Evolutionary conservation across 2,329 filamentous ascomycete genomes (phyloP).

Genomic region (Aspergillus melleus): DNA sequence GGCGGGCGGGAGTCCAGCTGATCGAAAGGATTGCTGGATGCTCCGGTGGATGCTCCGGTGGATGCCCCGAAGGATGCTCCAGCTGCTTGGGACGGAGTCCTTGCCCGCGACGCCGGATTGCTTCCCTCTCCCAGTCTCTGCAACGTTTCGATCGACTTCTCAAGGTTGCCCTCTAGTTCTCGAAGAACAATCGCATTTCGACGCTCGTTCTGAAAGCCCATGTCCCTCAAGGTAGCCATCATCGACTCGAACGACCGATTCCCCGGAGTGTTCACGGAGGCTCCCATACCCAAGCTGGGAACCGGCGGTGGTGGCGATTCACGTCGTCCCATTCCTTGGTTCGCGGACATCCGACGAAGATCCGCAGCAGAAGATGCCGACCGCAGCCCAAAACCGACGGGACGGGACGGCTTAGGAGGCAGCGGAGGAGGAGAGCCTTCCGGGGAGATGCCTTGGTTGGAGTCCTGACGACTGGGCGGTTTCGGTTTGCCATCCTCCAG

Average conservation of each 20-base stretch:
- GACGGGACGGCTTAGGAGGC: slow-evolving; percentile 60
- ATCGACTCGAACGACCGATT: slow-evolving; percentile 66
- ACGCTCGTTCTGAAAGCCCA: slow-evolving; percentile 86
- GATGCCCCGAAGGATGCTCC: slow-evolving; percentile 15
- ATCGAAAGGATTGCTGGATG: slow-evolving; percentile 69
- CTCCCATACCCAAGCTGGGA: slow-evolving; percentile 57
- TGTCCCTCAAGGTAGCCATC: slow-evolving; percentile 73
- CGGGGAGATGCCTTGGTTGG: slow-evolving; percentile 51
- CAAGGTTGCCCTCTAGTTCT: slow-evolving; percentile 79
- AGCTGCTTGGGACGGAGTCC: slow-evolving; percentile 51
- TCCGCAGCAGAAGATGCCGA: slow-evolving; percentile 71
- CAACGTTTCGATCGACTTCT: slow-evolving; percentile 81
- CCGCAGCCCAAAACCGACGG: slow-evolving; percentile 65
- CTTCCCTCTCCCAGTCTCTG: slow-evolving; percentile 72
- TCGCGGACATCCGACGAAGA: slow-evolving; percentile 58
- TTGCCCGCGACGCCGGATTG: slow-evolving; percentile 52
- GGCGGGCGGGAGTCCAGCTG: slow-evolving; percentile 42
- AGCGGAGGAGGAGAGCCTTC: slow-evolving; percentile 58
- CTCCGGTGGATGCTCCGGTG: slow-evolving; percentile 41
- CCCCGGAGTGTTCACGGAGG: slow-evolving; percentile 57
- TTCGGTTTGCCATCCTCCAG: slow-evolving; percentile 50
- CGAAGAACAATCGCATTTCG: slow-evolving; percentile 80
- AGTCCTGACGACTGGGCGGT: slow-evolving; percentile 53
- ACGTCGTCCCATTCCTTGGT: slow-evolving; percentile 45
- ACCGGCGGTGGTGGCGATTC: slow-evolving; percentile 31